These are phyloP conservation scores for Trametes cingulata DNA, from an alignment of 768 basidiomycete genomes.

Conservation along the genomic window DNA sequence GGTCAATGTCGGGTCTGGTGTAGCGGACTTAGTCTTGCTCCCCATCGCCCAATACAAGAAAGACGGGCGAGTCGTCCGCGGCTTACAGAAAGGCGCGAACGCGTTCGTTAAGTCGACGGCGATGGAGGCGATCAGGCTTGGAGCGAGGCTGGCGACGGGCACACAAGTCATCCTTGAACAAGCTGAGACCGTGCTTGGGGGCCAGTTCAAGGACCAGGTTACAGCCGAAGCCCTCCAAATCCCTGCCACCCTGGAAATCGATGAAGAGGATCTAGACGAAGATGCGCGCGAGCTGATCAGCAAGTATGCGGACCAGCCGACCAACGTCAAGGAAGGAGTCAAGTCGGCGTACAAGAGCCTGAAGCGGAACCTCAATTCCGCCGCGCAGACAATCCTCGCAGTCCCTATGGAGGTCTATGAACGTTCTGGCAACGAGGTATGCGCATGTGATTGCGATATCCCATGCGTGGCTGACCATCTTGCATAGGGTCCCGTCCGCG, in stretches of 20 bases:
- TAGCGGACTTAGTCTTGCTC: constrained; percentile 92
- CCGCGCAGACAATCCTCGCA: constrained; percentile 97
- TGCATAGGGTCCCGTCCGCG: constrained; percentile 81
- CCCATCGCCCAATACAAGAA: constrained; percentile 98
- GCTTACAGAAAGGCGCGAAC: constrained; percentile 91
- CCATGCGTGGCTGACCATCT: constrained; percentile 3
- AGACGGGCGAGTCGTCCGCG: constrained; percentile 89
- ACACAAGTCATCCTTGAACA: constrained; percentile 98
- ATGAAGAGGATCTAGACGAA: constrained; percentile 42
- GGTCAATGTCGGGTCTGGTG: constrained; percentile 96
- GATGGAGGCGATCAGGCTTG: constrained; percentile 92
- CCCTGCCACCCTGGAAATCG: constrained; percentile 28
- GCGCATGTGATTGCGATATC: constrained; percentile 24
- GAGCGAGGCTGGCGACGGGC: constrained; percentile 91
- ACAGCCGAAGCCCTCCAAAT: constrained; percentile 65
- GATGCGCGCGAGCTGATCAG: constrained; percentile 65
- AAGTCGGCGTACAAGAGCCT: constrained; percentile 91
- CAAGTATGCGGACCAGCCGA: constrained; percentile 90
- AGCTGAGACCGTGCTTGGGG: constrained; percentile 88
- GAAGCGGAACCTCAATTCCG: constrained; percentile 83
- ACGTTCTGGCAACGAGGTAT: constrained; percentile 85
- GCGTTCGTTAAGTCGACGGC: constrained; percentile 94
- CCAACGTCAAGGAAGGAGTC: constrained; percentile 81
- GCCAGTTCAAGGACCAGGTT: constrained; percentile 64
- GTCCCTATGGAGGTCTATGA: constrained; percentile 99